phyloP scores from a whole-genome alignment of 768 basidiomycete species.

The Cubamyces lactineus region DNA sequence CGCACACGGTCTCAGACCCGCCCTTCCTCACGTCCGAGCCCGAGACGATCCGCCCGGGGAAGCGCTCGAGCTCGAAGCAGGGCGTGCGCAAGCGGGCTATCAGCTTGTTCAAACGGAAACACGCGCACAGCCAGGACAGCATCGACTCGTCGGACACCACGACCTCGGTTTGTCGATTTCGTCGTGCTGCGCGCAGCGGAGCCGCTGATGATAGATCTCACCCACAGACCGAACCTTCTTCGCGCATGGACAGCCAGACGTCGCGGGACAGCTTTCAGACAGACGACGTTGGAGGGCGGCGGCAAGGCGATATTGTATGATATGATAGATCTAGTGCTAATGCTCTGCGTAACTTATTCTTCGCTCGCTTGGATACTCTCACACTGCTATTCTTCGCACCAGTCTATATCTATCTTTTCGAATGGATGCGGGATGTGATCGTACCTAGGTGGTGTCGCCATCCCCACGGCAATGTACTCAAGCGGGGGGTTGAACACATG shows the following conservation, averaged over 20 bases:
- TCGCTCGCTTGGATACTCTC: too few species aligned
- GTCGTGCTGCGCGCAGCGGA: too few species aligned
- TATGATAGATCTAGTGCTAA: conserved; percentile 14
- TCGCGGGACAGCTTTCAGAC: conserved; percentile 9
- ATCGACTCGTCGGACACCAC: conserved; percentile 27
- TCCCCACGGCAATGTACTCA: too few species aligned
- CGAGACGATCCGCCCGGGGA: conserved; percentile 18
- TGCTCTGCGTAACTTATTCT: neutral
- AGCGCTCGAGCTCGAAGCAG: conserved; percentile 2
- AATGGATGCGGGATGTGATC: too few species aligned
- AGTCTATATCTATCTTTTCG: too few species aligned
- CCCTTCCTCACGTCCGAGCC: conserved; percentile 25
- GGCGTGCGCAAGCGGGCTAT: conserved; percentile 27
- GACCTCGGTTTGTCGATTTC: conserved; percentile 1
- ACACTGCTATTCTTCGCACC: too few species aligned
- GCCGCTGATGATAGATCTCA: neutral
- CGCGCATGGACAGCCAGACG: conserved; percentile 11
- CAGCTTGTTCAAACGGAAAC: conserved; percentile 32
- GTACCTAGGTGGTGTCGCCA: too few species aligned
- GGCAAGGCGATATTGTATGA: neutral
- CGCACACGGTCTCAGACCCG: conserved; percentile 11
- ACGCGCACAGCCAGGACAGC: conserved; percentile 27
- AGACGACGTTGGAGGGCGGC: neutral
- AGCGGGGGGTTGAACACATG: too few species aligned
- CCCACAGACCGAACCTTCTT: conserved; percentile 7